phyloP scores from a whole-genome alignment of 805 yeast genomes.

The Deakozyma indianensis region DNA sequence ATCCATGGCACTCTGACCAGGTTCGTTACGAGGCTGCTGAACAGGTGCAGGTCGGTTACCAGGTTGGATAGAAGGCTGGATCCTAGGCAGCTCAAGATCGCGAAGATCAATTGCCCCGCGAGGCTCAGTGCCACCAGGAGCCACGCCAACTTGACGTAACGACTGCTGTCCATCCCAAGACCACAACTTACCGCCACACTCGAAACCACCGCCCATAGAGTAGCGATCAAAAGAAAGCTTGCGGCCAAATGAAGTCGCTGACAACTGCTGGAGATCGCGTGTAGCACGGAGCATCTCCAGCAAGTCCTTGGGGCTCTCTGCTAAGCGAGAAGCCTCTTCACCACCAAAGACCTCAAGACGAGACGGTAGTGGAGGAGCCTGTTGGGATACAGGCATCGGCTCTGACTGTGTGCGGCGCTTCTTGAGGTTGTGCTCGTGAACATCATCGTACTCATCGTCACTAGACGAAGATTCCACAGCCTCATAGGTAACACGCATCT shows the following conservation, averaged over 20 bases:
- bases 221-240: constrained; percentile 9
- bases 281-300: constrained; percentile 27
- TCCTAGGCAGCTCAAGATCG: background rate
- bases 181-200: constrained; percentile 25
- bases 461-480: constrained; percentile 1
- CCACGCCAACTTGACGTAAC: constrained; percentile 15
- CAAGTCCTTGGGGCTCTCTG: constrained; percentile 21
- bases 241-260: constrained; percentile 16
- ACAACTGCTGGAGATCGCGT: constrained; percentile 25
- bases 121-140: constrained; percentile 1
- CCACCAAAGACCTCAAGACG: constrained; percentile 14
- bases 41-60: background rate
- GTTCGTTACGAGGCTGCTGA: background rate
- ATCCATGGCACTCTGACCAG: constrained; percentile 9
- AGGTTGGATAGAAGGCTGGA: background rate
- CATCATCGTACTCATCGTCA: constrained; percentile 11
- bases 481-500: background rate
- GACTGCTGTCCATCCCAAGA: constrained; percentile 25
- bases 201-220: constrained; percentile 22
- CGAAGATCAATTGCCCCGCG: background rate
- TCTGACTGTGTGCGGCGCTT: constrained; percentile 2
- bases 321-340: constrained; percentile 9
- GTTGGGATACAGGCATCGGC: constrained; percentile 1
- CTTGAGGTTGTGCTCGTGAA: constrained; percentile 3
- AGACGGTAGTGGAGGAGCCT: constrained; percentile 21